These are phyloP conservation scores for Cotoneaster glaucophyllus DNA, from an alignment of 306 rosid genomes.

Conservation along the genomic window DNA sequence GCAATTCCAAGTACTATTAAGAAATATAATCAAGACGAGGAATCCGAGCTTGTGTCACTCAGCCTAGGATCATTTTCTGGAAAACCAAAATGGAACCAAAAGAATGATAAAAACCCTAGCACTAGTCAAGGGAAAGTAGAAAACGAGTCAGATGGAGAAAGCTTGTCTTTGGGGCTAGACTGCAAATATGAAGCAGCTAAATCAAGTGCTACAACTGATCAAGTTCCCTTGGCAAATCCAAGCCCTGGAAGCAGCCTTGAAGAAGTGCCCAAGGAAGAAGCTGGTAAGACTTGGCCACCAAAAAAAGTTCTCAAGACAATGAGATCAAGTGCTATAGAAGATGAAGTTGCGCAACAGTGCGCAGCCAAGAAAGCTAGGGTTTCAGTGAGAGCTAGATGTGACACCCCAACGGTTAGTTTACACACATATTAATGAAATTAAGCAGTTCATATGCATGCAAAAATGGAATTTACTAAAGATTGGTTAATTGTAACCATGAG, in stretches of 20 bases:
- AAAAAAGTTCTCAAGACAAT: slow-evolving; percentile 27
- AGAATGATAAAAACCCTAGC: slow-evolving; percentile 19
- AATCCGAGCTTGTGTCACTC: slow-evolving; percentile 60
- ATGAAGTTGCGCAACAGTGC: slow-evolving; percentile 57
- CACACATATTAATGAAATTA: background rate
- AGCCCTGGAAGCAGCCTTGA: slow-evolving; percentile 48
- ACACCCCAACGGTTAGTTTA: slow-evolving; percentile 66
- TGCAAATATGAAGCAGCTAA: slow-evolving; percentile 48
- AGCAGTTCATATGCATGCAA: background rate
- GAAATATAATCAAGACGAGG: slow-evolving; percentile 21
- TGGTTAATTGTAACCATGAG: background rate
- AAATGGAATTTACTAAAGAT: background rate
- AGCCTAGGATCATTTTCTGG: slow-evolving; percentile 59
- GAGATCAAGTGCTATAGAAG: slow-evolving; percentile 39
- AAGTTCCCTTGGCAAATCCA: slow-evolving; percentile 24
- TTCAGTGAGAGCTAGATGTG: slow-evolving; percentile 81
- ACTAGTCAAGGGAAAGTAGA: background rate
- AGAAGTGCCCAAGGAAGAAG: slow-evolving; percentile 47
- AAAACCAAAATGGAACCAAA: slow-evolving; percentile 29
- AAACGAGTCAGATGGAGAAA: slow-evolving; percentile 26
- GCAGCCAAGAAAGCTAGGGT: slow-evolving; percentile 78
- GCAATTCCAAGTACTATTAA: background rate
- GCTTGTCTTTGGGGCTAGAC: slow-evolving; percentile 59
- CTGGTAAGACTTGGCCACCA: slow-evolving; percentile 47
- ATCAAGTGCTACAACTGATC: slow-evolving; percentile 28